phyloP scores from a whole-genome alignment of 2,329 filamentous ascomycete genomes.

The Pleurostoma richardsiae region DNA sequence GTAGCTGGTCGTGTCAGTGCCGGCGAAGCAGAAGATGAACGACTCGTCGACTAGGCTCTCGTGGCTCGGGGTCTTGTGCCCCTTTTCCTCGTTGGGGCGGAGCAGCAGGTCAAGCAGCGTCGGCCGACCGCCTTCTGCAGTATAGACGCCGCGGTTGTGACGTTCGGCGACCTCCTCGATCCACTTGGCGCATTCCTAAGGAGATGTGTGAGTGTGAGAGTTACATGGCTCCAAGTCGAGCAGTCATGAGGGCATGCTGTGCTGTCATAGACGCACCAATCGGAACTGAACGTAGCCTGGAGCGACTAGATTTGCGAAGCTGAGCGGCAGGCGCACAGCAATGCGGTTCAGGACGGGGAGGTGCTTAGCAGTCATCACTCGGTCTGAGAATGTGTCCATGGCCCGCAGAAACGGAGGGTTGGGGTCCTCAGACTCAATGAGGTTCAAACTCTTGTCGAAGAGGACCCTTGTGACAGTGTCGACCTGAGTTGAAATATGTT shows the following conservation, averaged over 20 bases:
- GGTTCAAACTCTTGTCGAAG: neutral
- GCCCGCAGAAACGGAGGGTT: neutral
- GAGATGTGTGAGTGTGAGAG: no score
- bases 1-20: conserved; percentile 1
- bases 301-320: neutral
- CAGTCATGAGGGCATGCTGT: no score
- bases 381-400: neutral
- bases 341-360: neutral
- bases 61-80: neutral
- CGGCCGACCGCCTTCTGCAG: neutral
- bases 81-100: neutral
- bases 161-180: neutral
- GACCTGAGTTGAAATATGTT: neutral
- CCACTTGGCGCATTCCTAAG: neutral
- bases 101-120: conserved; percentile 1
- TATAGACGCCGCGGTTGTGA: neutral
- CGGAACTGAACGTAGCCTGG: no score
- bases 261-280: no score
- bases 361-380: neutral
- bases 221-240: no score
- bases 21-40: conserved; percentile 1
- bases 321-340: neutral
- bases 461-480: neutral
- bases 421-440: neutral
- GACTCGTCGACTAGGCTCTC: conserved; percentile 1